Conservation (phyloP, 2,329 filamentous ascomycete species). For the Alternaria postmessia region DNA sequence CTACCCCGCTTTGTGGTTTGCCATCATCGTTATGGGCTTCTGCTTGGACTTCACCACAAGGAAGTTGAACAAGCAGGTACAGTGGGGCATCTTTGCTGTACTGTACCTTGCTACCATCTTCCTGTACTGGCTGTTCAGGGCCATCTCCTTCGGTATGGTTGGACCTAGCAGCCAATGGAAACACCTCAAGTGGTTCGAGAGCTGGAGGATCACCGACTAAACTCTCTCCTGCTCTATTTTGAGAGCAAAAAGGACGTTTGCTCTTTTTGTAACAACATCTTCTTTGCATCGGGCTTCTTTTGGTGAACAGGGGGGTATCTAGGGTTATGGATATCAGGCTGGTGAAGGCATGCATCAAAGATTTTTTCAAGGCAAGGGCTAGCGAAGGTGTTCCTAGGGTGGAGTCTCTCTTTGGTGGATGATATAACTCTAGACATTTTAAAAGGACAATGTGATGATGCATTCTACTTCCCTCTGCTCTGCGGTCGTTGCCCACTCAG, state of each 20-base stretch:
- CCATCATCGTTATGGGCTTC: conserved; percentile 89
- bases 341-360: neutral
- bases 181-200: conserved; percentile 92
- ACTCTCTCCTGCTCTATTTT: neutral
- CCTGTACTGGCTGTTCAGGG: conserved; percentile 89
- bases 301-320: neutral
- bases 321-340: conserved; percentile 15
- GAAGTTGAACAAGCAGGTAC: conserved; percentile 68
- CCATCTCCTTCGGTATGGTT: conserved; percentile 95
- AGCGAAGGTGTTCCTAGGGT: neutral
- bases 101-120: conserved; percentile 79
- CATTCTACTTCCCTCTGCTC: no score
- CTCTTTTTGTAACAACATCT: conserved; percentile 15
- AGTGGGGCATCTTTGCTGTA: conserved; percentile 73
- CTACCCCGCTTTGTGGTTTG: conserved; percentile 97
- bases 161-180: conserved; percentile 83
- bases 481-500: no score
- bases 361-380: neutral
- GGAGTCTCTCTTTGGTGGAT: neutral
- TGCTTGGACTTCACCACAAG: conserved; percentile 83
- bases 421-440: neutral
- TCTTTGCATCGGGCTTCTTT: neutral
- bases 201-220: conserved; percentile 82
- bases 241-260: neutral
- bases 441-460: neutral